Evolutionary conservation across 169 alveolate genomes (phyloP).

Genomic region (Plasmodium gaboni): DNA sequence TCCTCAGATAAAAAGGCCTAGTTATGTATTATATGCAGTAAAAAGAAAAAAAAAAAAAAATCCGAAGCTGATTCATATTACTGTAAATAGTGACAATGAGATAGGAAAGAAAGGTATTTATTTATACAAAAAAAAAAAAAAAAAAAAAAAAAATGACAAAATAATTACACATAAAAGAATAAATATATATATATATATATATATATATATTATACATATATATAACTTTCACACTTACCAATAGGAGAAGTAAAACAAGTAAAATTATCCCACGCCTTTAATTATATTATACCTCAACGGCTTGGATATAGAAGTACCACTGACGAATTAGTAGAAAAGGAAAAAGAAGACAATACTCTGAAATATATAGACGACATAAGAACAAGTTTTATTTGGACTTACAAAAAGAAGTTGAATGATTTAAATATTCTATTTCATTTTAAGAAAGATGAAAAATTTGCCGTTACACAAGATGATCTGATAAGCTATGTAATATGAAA

Average conservation of each 20-base stretch:
- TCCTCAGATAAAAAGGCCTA: slow-evolving; percentile 16
- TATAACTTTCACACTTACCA: neutral
- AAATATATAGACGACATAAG: slow-evolving; percentile 69
- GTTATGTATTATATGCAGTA: slow-evolving; percentile 43
- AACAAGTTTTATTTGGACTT: slow-evolving; percentile 59
- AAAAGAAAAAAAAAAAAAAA: slow-evolving; percentile 64
- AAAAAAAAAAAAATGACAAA: too few relatives aligned
- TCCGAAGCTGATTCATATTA: slow-evolving; percentile 43
- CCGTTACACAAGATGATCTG: slow-evolving; percentile 58
- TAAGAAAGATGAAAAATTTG: slow-evolving; percentile 29
- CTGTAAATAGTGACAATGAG: slow-evolving; percentile 74
- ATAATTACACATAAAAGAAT: too few relatives aligned
- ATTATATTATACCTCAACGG: slow-evolving; percentile 72
- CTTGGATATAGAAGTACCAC: slow-evolving; percentile 75
- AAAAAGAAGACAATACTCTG: slow-evolving; percentile 49
- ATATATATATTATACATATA: neutral
- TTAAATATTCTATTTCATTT: slow-evolving; percentile 54
- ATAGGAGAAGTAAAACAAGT: slow-evolving; percentile 73
- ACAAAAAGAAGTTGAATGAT: slow-evolving; percentile 40
- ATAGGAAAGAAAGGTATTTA: slow-evolving; percentile 74
- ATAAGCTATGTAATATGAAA: slow-evolving; percentile 48
- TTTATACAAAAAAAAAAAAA: neutral
- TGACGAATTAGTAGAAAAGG: slow-evolving; percentile 71
- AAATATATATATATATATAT: slow-evolving; percentile 1
- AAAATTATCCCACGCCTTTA: slow-evolving; percentile 74